Evolutionary conservation across 345 rosid species (phyloP).

Genomic region (Eucalyptus marginata): DNA sequence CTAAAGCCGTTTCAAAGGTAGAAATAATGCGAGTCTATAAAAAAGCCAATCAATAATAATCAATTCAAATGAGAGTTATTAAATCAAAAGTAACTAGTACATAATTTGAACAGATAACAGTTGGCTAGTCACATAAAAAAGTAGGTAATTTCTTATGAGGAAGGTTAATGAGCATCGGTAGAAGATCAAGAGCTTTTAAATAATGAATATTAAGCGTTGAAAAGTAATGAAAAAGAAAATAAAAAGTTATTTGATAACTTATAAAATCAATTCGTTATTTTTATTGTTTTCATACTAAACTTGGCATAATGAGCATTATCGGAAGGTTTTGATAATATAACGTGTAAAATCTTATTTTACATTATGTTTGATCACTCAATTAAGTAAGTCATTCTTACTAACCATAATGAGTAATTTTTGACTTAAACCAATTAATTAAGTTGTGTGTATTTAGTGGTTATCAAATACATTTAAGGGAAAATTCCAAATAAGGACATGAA

Average conservation of each 20-base stretch:
- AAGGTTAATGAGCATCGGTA: background rate
- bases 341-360: background rate
- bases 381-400: background rate
- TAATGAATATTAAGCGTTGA: background rate
- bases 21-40: background rate
- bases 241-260: background rate
- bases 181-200: background rate
- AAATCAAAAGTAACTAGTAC: background rate
- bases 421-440: background rate
- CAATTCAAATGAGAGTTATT: background rate
- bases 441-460: background rate
- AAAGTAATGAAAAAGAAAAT: background rate
- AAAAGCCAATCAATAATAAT: background rate
- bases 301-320: background rate
- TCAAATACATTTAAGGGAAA: background rate
- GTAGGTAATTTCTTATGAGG: background rate
- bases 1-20: background rate
- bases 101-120: background rate
- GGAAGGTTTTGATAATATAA: background rate
- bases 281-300: background rate
- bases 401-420: background rate
- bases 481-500: no score
- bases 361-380: background rate
- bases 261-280: background rate
- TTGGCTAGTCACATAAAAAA: background rate